A percentile compares a stretch with the other conserved stretches of the same genome.
Conservation (phyloP, 1,284 basidiomycete species). For the Testicularia cyperi region DNA sequence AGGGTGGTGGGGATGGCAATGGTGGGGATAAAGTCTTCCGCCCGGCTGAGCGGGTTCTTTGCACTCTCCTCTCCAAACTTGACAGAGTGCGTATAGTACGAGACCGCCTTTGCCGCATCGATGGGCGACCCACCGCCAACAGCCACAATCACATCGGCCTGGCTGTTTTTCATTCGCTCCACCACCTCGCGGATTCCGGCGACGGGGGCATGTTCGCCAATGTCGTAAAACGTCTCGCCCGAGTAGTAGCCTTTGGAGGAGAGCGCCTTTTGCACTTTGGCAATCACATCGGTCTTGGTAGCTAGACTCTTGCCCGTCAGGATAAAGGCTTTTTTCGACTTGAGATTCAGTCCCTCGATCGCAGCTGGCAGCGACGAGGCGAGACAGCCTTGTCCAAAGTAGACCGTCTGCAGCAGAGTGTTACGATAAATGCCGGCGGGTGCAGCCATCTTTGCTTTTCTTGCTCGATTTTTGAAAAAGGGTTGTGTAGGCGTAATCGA, state of each 20-base stretch:
- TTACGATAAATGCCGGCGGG: slow-evolving; percentile 28
- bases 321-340: slow-evolving; percentile 36
- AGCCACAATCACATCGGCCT: slow-evolving; percentile 67
- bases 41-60: slow-evolving; percentile 4
- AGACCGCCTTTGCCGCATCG: slow-evolving; percentile 66
- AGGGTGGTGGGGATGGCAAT: slow-evolving; percentile 78
- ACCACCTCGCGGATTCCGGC: slow-evolving; percentile 67
- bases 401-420: slow-evolving; percentile 27
- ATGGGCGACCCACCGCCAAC: slow-evolving; percentile 78
- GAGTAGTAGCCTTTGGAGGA: slow-evolving; percentile 17
- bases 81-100: slow-evolving; percentile 29
- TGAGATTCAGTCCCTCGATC: slow-evolving; percentile 21
- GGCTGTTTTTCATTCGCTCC: slow-evolving; percentile 65
- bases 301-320: slow-evolving; percentile 42
- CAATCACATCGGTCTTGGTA: slow-evolving; percentile 43
- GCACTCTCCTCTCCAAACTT: slow-evolving; percentile 18
- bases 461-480: no score
- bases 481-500: no score
- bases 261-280: slow-evolving; percentile 17
- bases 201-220: slow-evolving; percentile 75
- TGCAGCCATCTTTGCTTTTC: slow-evolving; percentile 16
- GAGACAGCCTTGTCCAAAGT: slow-evolving; percentile 30
- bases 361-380: slow-evolving; percentile 13
- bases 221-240: slow-evolving; percentile 69
- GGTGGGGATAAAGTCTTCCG: slow-evolving; percentile 58